Base-by-base conservation (phyloP, 1,139 yeast genomes). In the Debaryomyces sp. region DNA sequence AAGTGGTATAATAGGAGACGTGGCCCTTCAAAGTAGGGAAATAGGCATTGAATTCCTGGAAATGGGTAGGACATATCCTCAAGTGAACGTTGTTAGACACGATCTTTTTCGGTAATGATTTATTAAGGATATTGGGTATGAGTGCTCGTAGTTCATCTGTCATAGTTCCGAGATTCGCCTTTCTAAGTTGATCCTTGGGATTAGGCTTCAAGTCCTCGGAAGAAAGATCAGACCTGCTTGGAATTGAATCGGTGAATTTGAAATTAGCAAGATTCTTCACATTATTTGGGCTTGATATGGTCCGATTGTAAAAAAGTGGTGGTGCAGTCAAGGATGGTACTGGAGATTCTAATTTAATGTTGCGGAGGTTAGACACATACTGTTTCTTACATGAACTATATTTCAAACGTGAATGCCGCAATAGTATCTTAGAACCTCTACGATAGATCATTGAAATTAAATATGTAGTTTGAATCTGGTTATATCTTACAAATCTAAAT, bases 21-120 rank as follows among this genome's bases (percentile, higher is more conserved):
- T 71, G 73, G 3, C 96, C 96, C 47, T 77, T 77, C 29, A 88
- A 70, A 12, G 73, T 68, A 4, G 96, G 94, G 22, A 85, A 62
- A 52, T 78, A 79, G 1, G 84, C 77, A 46, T 79, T 78, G 35
- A 64, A 55, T 47, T 68, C 77, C 47, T 71, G 70, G 47, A 73
- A 68, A 50, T 84, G 78, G 3, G 80, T 77, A 0, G 96, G 96
- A 48, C 87, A 75, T 4, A 89, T 67, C 32, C 88, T 68, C 24
- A 89, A 71, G n/a, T 75, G 65, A 7, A 89, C 74, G 35, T 81
- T 72, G 2, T 71, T 68, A 36, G 85, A 77, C 9, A 89, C 58
- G 8, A 77, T 57, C 2, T 69, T 64, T 41, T 75, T 70, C 1
- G 89, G 85, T 8, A 87, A 64, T 6, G 82, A 69, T 37, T 66